Evolutionary conservation across 1,284 basidiomycete genomes (phyloP).

Genomic region (Microstroma glucosiphilum): DNA sequence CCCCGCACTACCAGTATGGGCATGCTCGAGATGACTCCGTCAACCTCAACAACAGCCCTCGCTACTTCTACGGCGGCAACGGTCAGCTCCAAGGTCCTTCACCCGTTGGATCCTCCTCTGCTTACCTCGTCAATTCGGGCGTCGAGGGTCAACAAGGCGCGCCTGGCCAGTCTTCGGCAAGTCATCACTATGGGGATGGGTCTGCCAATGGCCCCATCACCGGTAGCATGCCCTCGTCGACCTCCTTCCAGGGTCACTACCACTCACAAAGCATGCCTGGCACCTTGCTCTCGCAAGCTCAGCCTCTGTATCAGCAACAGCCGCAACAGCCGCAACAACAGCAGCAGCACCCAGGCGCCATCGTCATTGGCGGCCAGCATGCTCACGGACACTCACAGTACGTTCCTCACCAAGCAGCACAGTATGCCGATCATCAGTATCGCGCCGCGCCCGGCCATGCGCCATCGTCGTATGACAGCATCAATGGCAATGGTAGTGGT

Average conservation of each 20-base stretch:
- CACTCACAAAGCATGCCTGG: too few species aligned
- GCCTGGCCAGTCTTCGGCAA: not conserved
- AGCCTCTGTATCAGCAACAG: too few species aligned
- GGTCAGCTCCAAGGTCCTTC: not conserved
- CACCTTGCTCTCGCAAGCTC: too few species aligned
- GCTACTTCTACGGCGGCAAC: not conserved
- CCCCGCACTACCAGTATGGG: not conserved
- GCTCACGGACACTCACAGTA: too few species aligned
- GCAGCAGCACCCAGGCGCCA: too few species aligned
- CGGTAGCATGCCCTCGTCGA: not conserved
- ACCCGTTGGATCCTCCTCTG: not conserved
- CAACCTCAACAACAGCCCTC: not conserved
- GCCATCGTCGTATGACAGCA: too few species aligned
- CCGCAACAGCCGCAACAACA: too few species aligned
- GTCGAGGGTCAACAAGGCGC: not conserved
- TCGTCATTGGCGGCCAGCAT: too few species aligned
- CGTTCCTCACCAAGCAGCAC: too few species aligned
- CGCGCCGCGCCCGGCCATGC: too few species aligned
- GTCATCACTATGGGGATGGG: not conserved
- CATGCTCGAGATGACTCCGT: slow-evolving; percentile 1
- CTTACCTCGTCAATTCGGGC: not conserved
- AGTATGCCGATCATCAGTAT: too few species aligned
- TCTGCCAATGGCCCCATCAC: not conserved
- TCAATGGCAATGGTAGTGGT: too few species aligned
- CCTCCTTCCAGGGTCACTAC: not conserved